These are phyloP conservation scores for Daedaleopsis sinensis DNA, from an alignment of 768 basidiomycete species.

Conservation along the genomic window DNA sequence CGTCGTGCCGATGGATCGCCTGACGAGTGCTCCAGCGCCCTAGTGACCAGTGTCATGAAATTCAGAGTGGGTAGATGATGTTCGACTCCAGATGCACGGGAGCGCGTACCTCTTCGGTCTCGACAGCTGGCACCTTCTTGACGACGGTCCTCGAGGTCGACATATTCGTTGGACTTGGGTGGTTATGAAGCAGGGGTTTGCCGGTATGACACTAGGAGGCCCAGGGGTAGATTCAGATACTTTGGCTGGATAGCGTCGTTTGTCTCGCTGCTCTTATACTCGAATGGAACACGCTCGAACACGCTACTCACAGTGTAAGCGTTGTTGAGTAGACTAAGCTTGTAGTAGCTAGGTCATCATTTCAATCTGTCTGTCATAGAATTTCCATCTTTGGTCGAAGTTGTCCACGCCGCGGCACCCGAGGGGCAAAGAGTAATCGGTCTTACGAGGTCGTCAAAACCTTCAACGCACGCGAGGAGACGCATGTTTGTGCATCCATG, in stretches of 20 bases:
- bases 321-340: too few relatives aligned
- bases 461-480: too few relatives aligned
- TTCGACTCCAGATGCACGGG: slow-evolving; percentile 2
- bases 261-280: slow-evolving; percentile 2
- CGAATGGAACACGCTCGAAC: slow-evolving; percentile 18
- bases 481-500: too few relatives aligned
- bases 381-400: neutral
- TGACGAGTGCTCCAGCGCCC: slow-evolving; percentile 83
- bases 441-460: neutral
- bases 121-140: slow-evolving; percentile 77
- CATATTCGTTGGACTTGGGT: slow-evolving; percentile 27
- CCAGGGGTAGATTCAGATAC: neutral
- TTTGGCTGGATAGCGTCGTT: neutral
- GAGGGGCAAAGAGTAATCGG: neutral
- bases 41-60: slow-evolving; percentile 29
- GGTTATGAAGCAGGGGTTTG: neutral
- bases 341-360: neutral
- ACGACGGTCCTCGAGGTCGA: slow-evolving; percentile 66
- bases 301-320: neutral
- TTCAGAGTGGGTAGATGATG: too few relatives aligned
- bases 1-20: slow-evolving; percentile 82
- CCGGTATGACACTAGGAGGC: too few relatives aligned
- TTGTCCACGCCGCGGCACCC: neutral
- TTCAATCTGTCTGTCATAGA: neutral
- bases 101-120: slow-evolving; percentile 63